Evolutionary conservation across 495 filamentous ascomycete species (phyloP), one percentile per base, ranked within the genome.

Genomic region (Geopyxis carbonaria): DNA sequence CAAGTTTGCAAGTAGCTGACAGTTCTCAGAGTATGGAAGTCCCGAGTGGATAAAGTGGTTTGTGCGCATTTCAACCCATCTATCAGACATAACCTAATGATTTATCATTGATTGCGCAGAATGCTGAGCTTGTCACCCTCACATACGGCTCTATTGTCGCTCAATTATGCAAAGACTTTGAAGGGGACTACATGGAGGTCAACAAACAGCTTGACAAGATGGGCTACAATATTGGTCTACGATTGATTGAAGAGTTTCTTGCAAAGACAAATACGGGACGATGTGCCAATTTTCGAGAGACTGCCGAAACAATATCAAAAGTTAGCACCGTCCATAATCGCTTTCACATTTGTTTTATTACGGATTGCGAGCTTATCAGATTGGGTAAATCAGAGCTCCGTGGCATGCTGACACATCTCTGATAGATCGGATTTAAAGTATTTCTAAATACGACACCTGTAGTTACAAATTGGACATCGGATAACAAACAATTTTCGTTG

Each of bases 141-240:
- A 97, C 89, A 28, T 97, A 97, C 56, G 89, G 89, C 44, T 94
- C 91, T 10, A 93, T 97, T 49, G 89, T 97, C 39, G 78, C 83
- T 27, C 89, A 95, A 59, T 68, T 97, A 38, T 93, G 85, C 63
- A 85, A 87, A 57, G 89, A 97, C 65, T 92, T 78, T 53, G 83
- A 93, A 45, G 75, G 73, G 44, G 78, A 94, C 59, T 97, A 97
- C 51, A 67, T 72, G 35, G 81, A 95, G 57, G 87, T 84, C 57
- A 97, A 97, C 63, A 82, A 83, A 61, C 89, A 97, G 57, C 66
- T 97, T 31, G 89, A 97, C 55, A 91, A 84, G 62, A 97, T 97
- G 89, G 89, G 89, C 25, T 93, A 95, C 66, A 94, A 93, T 49
- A 95, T 97, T 43, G 89, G 89, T 5, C 69, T 95, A 59, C 80